Conservation (phyloP, 305 asterid genomes). For the Solanum hybrid region DNA sequence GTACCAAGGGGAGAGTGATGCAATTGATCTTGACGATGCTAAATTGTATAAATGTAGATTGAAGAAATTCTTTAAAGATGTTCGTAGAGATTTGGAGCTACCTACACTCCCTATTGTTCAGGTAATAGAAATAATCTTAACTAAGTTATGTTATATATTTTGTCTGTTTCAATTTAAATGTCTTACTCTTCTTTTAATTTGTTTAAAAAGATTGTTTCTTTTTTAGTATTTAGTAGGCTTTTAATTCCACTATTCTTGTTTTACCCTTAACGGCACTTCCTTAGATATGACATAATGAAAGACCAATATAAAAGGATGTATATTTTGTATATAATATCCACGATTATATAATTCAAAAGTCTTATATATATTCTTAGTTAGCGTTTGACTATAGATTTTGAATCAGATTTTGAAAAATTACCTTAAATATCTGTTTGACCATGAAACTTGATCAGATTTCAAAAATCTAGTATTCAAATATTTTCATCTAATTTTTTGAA, state of each 20-base stretch:
- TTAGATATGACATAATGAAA: background rate
- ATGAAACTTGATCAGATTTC: background rate
- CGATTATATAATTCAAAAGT: background rate
- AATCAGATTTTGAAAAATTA: background rate
- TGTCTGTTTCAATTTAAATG: background rate
- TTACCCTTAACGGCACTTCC: background rate
- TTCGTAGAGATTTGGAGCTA: background rate
- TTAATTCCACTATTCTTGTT: background rate
- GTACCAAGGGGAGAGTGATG: slow-evolving; percentile 15
- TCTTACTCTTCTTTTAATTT: background rate
- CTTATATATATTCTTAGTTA: background rate
- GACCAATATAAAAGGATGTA: background rate
- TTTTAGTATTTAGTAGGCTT: background rate
- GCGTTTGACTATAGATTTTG: rapidly evolving
- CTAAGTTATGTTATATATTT: no score
- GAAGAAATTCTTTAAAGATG: background rate
- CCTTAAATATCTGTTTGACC: background rate
- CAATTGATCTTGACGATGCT: background rate
- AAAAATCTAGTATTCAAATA: background rate
- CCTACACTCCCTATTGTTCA: slow-evolving; percentile 11
- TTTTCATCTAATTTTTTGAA: background rate
- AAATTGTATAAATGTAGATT: background rate
- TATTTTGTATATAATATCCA: background rate
- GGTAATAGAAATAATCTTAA: background rate
- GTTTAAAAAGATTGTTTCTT: background rate